These are phyloP conservation scores for Tolypocladium inflatum DNA, from an alignment of 2,329 filamentous ascomycete genomes.

Conservation along the genomic window DNA sequence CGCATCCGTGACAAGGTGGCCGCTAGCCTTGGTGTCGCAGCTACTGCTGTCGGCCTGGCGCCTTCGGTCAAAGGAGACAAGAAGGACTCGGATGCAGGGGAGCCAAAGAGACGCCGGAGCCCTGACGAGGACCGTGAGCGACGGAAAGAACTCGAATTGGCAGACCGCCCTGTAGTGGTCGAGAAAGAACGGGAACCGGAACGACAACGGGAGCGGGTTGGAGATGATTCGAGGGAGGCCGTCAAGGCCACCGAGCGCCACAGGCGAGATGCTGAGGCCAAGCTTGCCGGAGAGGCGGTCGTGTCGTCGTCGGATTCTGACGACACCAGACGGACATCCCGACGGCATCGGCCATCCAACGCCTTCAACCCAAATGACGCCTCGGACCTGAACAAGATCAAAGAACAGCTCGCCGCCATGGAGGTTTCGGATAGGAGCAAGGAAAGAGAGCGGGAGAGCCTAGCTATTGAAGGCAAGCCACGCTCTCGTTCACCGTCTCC, in stretches of 20 bases:
- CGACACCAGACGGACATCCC: slow-evolving; percentile 25
- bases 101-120: slow-evolving; percentile 17
- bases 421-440: slow-evolving; percentile 14
- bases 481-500: slow-evolving; percentile 10
- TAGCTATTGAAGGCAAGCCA: slow-evolving; percentile 1
- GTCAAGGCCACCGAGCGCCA: slow-evolving; percentile 17
- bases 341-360: slow-evolving; percentile 26
- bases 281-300: slow-evolving; percentile 24
- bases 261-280: slow-evolving; percentile 28
- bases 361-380: slow-evolving; percentile 46
- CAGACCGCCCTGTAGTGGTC: slow-evolving; percentile 8
- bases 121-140: slow-evolving; percentile 20
- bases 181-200: slow-evolving; percentile 6
- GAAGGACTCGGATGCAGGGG: slow-evolving; percentile 22
- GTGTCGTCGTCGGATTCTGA: slow-evolving; percentile 30
- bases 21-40: slow-evolving; percentile 37
- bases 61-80: slow-evolving; percentile 26
- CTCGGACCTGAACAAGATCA: slow-evolving; percentile 37
- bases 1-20: slow-evolving; percentile 38
- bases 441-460: not conserved
- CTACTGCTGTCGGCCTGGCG: slow-evolving; percentile 35
- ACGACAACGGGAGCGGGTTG: slow-evolving; percentile 11
- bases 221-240: slow-evolving; percentile 4
- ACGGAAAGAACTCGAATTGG: slow-evolving; percentile 10
- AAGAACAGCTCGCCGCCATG: slow-evolving; percentile 39